These are phyloP conservation scores for Pistacia integerrima DNA, from an alignment of 345 rosid genomes.

Conservation along the genomic window DNA sequence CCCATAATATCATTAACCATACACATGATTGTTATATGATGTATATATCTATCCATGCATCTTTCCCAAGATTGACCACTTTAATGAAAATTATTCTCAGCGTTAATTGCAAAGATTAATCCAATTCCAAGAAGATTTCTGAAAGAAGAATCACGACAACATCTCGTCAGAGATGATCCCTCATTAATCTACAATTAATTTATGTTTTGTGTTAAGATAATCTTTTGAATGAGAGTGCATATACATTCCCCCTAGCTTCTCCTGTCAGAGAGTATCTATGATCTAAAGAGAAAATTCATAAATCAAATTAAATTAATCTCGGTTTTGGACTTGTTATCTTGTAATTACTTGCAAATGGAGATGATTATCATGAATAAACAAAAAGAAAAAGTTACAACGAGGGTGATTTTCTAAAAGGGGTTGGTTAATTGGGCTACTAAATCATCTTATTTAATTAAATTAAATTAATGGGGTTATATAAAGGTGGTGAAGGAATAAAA, in stretches of 20 bases:
- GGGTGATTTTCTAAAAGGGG: slow-evolving; percentile 7
- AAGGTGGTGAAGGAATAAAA: slow-evolving; percentile 29
- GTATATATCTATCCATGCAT: not conserved
- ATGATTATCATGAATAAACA: slow-evolving; percentile 1
- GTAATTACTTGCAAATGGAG: not conserved
- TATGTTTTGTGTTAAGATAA: slow-evolving; percentile 4
- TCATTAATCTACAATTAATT: not conserved
- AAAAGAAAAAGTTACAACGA: not conserved
- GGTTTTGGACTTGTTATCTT: slow-evolving; percentile 12
- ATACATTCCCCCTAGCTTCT: slow-evolving; percentile 7
- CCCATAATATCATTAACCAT: not conserved
- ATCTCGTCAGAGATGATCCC: not conserved
- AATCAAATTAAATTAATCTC: not conserved
- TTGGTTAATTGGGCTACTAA: not conserved
- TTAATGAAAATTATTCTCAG: too few species aligned
- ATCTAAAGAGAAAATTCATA: not conserved
- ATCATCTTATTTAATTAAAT: not conserved
- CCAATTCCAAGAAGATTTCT: not conserved
- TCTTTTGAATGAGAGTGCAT: slow-evolving; percentile 5
- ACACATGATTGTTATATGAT: slow-evolving; percentile 12
- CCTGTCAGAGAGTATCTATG: slow-evolving; percentile 13
- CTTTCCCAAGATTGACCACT: too few species aligned
- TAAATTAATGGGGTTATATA: not conserved
- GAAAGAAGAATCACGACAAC: slow-evolving; percentile 5
- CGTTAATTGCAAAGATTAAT: too few species aligned